Evolutionary conservation across 2,329 filamentous ascomycete genomes (phyloP), one percentile per base, ranked within the genome.

Genomic region (Cryphonectria naterciae): DNA sequence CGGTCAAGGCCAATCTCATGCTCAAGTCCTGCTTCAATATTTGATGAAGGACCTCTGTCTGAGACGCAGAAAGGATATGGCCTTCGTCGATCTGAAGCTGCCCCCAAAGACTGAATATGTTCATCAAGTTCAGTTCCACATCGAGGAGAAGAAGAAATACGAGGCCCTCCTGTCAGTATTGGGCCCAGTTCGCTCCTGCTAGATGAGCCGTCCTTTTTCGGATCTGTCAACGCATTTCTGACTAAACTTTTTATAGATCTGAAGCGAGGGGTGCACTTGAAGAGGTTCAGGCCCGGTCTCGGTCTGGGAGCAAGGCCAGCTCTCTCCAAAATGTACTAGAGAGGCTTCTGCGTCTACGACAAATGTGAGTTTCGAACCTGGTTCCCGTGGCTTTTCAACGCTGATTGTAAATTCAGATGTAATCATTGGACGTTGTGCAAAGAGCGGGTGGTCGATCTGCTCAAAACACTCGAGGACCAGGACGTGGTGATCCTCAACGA

Each of bases 401-500:
- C 61, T 64, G n/a, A 64, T 10, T 71, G 78, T 80, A 70, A 39
- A 37, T 1, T 19, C 6, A 87, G 85, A 17, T 97, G 94, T 81
- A 94, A 95, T 74, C 94, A 97, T 78, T 97, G 93, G 93, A 91
- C 91, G 11, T 86, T 98, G 15, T 93, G 93, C 77, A 91, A 90
- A 65, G 86, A 92, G 43, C 90, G 93, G 17, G 86, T 97, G n/a
- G 86, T 88, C 13, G 88, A 90, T n/a, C 85, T 97, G 32, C 84
- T 95, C 77, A 84, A 87, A 28, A 83, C 93, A 1, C 84, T 97
- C 2, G 91, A 93, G 60, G 85, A 88, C 22, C 84, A 92, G 74
- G 87, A 89, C 64, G 84, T 91, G 1, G 90, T 97, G 0, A 85
- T 87, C 0, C 84, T 97, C 35, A 95, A 89, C 2, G 85, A 88